phyloP scores from a whole-genome alignment of 176 grass and related monocot genomes.

The Chrysopogon serrulatus region DNA sequence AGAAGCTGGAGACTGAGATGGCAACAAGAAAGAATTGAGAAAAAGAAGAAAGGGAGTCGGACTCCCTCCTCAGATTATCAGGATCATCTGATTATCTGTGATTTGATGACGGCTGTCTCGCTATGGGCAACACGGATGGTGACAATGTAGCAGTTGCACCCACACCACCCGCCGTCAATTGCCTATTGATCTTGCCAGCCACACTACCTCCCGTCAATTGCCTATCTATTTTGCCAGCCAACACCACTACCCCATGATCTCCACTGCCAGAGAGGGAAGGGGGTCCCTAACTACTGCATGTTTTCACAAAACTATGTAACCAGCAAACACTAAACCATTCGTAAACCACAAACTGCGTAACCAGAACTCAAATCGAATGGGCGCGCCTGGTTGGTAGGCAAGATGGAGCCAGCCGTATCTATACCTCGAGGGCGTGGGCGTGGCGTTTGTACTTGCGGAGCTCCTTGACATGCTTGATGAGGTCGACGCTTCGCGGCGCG shows the following conservation, averaged over 20 bases:
- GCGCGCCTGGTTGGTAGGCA: not conserved
- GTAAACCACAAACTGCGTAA: not conserved
- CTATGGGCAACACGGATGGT: not conserved
- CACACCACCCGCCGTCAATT: not conserved
- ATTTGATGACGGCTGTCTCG: not conserved
- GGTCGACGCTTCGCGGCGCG: slow-evolving; percentile 7
- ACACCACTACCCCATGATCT: not conserved
- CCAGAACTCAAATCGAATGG: not conserved
- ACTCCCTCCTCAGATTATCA: no score
- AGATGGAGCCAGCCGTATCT: not conserved
- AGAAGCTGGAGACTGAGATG: no score
- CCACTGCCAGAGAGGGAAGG: not conserved
- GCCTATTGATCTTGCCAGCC: not conserved
- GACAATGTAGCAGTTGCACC: not conserved
- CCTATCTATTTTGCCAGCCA: not conserved
- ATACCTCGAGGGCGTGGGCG: slow-evolving; percentile 66
- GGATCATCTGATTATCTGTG: not conserved
- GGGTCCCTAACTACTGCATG: not conserved
- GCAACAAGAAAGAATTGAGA: no score
- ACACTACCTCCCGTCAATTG: no score
- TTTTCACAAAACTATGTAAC: not conserved
- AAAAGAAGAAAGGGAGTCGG: no score
- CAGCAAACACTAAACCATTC: not conserved
- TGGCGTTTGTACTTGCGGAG: slow-evolving; percentile 69
- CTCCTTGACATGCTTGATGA: slow-evolving; percentile 50